Percentiles rank a stretch among this genome's conserved stretches.
phyloP scores from a whole-genome alignment of 306 rosid genomes.

The Medicago ruthenica region DNA sequence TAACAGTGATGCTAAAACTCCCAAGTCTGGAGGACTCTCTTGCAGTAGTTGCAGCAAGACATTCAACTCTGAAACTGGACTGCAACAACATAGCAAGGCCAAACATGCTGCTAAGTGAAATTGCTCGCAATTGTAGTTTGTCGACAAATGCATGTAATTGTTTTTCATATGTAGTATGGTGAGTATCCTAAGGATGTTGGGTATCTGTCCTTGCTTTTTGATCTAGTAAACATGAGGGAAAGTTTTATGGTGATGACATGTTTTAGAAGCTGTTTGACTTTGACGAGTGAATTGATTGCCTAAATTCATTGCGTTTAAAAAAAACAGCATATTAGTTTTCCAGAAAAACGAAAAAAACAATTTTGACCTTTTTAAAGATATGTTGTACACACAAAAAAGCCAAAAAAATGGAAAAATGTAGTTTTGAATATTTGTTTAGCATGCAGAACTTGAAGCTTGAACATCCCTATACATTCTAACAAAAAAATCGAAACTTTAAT shows the following conservation, averaged over 20 bases:
- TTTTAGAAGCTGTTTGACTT: not conserved
- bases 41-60: slow-evolving; percentile 72
- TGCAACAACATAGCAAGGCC: slow-evolving; percentile 79
- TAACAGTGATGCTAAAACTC: slow-evolving; percentile 50
- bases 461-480: no score
- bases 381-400: no score
- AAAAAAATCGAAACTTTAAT: no score
- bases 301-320: no score
- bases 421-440: no score
- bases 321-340: no score
- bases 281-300: not conserved
- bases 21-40: slow-evolving; percentile 70
- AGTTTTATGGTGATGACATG: not conserved
- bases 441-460: no score
- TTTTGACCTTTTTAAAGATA: no score
- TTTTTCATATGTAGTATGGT: slow-evolving; percentile 7
- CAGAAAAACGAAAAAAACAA: no score
- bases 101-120: slow-evolving; percentile 60
- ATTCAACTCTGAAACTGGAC: slow-evolving; percentile 66
- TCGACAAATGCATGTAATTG: slow-evolving; percentile 1
- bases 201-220: slow-evolving; percentile 40
- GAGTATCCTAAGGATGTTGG: slow-evolving; percentile 31
- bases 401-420: no score
- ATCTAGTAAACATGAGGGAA: slow-evolving; percentile 11
- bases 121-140: not conserved